These are phyloP conservation scores for Russula brevipes DNA, from an alignment of 768 basidiomycete species.

Conservation along the genomic window DNA sequence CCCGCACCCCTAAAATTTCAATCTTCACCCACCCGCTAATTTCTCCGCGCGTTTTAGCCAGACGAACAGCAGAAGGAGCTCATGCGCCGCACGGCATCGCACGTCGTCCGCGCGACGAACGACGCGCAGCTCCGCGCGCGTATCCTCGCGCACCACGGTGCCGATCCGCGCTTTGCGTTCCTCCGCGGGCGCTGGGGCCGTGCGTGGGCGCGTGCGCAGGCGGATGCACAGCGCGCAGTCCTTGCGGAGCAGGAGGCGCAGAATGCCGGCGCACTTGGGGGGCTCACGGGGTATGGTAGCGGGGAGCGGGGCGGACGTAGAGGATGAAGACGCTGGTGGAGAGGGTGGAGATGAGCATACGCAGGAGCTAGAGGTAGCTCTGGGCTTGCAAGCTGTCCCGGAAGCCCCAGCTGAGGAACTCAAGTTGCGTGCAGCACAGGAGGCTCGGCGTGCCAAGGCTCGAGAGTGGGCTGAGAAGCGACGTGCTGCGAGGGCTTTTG, in stretches of 20 bases:
- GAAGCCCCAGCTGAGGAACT: conserved; percentile 5
- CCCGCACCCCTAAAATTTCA: not conserved
- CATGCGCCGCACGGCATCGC: conserved; percentile 70
- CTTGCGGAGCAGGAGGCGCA: conserved; percentile 28
- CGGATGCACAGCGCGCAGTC: conserved; percentile 35
- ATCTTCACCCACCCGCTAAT: no score
- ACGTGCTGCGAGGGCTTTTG: conserved; percentile 29
- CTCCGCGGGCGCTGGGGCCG: conserved; percentile 68
- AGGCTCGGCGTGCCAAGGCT: conserved; percentile 50
- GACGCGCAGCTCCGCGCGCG: conserved; percentile 81
- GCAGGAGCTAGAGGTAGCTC: not conserved
- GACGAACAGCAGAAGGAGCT: conserved; percentile 54
- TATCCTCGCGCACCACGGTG: conserved; percentile 80
- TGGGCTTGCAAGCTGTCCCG: not conserved
- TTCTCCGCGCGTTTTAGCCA: conserved; percentile 38
- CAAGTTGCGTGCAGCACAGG: conserved; percentile 31
- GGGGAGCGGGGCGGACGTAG: conserved; percentile 27
- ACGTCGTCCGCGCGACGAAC: conserved; percentile 67
- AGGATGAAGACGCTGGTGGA: conserved; percentile 9
- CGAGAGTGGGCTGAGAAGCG: conserved; percentile 55
- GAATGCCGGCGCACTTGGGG: conserved; percentile 39
- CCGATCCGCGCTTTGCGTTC: conserved; percentile 76
- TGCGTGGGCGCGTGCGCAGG: conserved; percentile 57
- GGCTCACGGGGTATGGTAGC: conserved; percentile 50
- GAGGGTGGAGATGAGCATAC: not conserved